phyloP scores from a whole-genome alignment of 2,329 filamentous ascomycete species.

The Thelonectria blattea region DNA sequence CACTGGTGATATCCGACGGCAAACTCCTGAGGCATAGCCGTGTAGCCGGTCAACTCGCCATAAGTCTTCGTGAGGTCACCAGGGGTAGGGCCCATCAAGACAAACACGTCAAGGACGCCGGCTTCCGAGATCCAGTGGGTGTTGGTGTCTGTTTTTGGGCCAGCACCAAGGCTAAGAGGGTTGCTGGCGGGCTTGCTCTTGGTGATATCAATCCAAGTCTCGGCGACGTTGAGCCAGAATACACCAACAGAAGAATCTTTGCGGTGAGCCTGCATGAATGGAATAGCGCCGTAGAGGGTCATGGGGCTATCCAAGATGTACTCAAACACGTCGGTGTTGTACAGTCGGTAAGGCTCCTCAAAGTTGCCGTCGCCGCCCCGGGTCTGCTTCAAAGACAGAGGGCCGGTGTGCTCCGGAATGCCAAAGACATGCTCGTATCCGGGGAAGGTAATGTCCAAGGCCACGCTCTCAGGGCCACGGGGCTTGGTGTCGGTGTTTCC shows the following conservation, averaged over 20 bases:
- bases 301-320: slow-evolving; percentile 97
- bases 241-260: slow-evolving; percentile 93
- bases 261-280: slow-evolving; percentile 96
- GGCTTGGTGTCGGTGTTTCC: slow-evolving; percentile 96
- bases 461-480: slow-evolving; percentile 90
- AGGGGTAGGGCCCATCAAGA: slow-evolving; percentile 89
- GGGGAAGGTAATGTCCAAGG: slow-evolving; percentile 88
- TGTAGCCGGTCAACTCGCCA: slow-evolving; percentile 88
- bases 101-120: slow-evolving; percentile 88
- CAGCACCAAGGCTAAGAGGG: slow-evolving; percentile 75
- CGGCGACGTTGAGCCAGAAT: slow-evolving; percentile 96
- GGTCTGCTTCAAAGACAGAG: slow-evolving; percentile 87
- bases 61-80: slow-evolving; percentile 83
- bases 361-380: slow-evolving; percentile 86
- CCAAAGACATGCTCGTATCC: slow-evolving; percentile 93
- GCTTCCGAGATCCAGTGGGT: slow-evolving; percentile 98
- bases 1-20: slow-evolving; percentile 95
- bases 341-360: slow-evolving; percentile 88
- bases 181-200: slow-evolving; percentile 79
- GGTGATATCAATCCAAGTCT: slow-evolving; percentile 95
- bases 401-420: slow-evolving; percentile 90
- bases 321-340: slow-evolving; percentile 97
- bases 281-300: slow-evolving; percentile 97
- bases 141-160: slow-evolving; percentile 75
- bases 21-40: slow-evolving; percentile 90